Conservation (phyloP, 2,329 filamentous ascomycete genomes). For the Pseudocercospora fijiensis region DNA sequence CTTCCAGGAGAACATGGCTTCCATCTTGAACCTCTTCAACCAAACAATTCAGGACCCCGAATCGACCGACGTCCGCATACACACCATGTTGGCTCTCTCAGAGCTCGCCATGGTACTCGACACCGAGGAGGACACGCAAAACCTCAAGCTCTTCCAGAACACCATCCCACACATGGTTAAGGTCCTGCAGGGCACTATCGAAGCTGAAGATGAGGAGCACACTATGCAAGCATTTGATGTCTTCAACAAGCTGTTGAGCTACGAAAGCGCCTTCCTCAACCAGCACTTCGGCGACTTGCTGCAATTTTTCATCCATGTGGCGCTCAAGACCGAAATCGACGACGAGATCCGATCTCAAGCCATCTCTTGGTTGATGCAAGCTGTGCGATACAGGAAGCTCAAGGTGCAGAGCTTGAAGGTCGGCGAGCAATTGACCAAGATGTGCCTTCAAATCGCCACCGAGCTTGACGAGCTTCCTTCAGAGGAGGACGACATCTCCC, state of each 20-base stretch:
- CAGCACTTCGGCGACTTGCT: conserved; percentile 86
- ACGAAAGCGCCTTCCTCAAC: conserved; percentile 79
- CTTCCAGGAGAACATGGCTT: conserved; percentile 76
- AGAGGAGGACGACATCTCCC: conserved; percentile 82
- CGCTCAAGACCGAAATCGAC: conserved; percentile 71
- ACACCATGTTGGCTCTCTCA: conserved; percentile 87
- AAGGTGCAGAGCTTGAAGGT: conserved; percentile 91
- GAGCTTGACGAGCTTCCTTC: conserved; percentile 73
- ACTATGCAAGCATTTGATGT: conserved; percentile 91
- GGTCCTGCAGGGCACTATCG: conserved; percentile 80
- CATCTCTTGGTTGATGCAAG: conserved; percentile 89
- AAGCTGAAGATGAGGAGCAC: conserved; percentile 73
- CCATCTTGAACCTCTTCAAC: conserved; percentile 79
- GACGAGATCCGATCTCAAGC: conserved; percentile 88
- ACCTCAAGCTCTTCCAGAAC: conserved; percentile 71
- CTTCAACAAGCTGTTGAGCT: conserved; percentile 91
- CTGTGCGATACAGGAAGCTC: conserved; percentile 86
- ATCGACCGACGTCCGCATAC: conserved; percentile 89
- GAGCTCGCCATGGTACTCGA: conserved; percentile 85
- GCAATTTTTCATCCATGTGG: conserved; percentile 89
- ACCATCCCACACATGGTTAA: conserved; percentile 85
- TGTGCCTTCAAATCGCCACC: conserved; percentile 83
- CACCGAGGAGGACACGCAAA: conserved; percentile 75
- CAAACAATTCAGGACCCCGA: conserved; percentile 87
- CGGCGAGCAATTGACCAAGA: conserved; percentile 81